Percentiles rank a stretch among this genome's conserved stretches.
Evolutionary conservation across 2,329 filamentous ascomycete species (phyloP).

Genomic region (Verticillium tricorpus): DNA sequence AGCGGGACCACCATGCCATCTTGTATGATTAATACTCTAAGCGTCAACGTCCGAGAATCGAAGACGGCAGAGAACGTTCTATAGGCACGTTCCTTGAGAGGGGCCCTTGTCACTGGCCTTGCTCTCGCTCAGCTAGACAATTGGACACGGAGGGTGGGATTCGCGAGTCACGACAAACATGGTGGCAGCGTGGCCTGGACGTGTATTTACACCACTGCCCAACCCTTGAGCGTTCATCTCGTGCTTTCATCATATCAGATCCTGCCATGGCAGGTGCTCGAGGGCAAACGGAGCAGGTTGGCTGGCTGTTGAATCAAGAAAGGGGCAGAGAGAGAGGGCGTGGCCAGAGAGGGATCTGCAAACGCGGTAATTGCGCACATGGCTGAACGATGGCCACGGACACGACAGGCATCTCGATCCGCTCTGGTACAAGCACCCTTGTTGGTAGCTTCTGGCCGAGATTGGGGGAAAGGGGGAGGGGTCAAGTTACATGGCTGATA

Average conservation of each 20-base stretch:
- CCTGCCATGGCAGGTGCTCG: background rate
- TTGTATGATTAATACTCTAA: background rate
- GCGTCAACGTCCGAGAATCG: background rate
- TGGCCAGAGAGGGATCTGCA: background rate
- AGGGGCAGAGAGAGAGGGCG: background rate
- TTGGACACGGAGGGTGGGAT: background rate
- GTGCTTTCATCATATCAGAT: background rate
- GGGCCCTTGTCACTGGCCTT: background rate
- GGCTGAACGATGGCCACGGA: background rate
- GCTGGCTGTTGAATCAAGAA: background rate
- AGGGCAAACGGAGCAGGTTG: background rate
- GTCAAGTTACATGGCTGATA: no score
- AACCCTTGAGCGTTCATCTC: background rate
- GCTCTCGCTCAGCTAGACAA: background rate
- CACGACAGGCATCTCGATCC: background rate
- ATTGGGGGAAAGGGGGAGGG: no score
- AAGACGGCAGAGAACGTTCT: background rate
- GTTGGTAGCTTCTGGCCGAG: background rate
- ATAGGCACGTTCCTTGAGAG: background rate
- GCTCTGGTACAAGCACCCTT: background rate
- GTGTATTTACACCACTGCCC: no score
- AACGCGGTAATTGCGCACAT: background rate
- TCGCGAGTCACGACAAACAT: background rate
- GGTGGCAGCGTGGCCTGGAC: background rate
- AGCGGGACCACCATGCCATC: background rate